Evolutionary conservation across 768 basidiomycete genomes (phyloP).

Genomic region (Leccinum fibrillosum): DNA sequence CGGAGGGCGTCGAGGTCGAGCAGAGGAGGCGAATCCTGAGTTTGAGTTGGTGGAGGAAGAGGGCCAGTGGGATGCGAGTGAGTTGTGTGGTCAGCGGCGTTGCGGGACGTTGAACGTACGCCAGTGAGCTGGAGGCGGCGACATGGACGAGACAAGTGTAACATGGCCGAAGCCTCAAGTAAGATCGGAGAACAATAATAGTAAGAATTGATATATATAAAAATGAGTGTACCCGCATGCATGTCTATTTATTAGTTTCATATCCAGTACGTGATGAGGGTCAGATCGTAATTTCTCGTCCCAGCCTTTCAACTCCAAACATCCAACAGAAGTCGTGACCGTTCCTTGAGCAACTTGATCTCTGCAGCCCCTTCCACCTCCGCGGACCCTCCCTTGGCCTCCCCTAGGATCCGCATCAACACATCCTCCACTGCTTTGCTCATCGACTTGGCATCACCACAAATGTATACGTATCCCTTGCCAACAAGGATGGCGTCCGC

Average conservation of each 20-base stretch:
- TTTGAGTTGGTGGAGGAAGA: background rate
- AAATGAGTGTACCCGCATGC: background rate
- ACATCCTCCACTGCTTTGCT: conserved; percentile 92
- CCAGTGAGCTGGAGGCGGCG: background rate
- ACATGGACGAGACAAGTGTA: conserved; percentile 14
- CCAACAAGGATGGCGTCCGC: conserved; percentile 88
- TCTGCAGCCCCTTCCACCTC: conserved; percentile 90
- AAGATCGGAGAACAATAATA: background rate
- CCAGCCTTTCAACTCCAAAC: conserved; percentile 74
- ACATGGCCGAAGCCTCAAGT: conserved; percentile 12
- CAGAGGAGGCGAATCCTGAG: background rate
- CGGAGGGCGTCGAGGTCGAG: conserved; percentile 35
- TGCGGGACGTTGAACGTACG: background rate
- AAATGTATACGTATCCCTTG: conserved; percentile 97
- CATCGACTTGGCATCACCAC: conserved; percentile 97
- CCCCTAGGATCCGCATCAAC: conserved; percentile 78
- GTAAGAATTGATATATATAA: background rate
- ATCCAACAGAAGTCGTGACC: conserved; percentile 81
- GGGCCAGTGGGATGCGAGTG: background rate
- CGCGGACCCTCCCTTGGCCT: conserved; percentile 88
- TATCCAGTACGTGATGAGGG: conserved; percentile 2
- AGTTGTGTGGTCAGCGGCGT: background rate
- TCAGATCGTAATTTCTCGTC: background rate
- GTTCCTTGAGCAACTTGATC: conserved; percentile 92
- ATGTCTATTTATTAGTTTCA: conserved; percentile 20